Base-by-base conservation (phyloP, 2,329 filamentous ascomycete species). In the Aureobasidium pullulans region DNA sequence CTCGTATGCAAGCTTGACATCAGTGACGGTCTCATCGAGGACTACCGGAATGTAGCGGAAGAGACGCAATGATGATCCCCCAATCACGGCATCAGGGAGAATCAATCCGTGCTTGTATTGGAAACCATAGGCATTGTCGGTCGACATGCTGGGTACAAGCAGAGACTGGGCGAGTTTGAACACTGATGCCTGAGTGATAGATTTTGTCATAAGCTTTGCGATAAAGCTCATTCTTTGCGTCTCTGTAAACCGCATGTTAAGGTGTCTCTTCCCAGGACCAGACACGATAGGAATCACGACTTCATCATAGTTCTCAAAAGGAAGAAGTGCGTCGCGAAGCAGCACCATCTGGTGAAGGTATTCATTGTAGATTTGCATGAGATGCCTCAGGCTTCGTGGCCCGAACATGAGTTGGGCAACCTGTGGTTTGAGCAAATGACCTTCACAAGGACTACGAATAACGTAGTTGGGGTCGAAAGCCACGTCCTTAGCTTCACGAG, bases 141-240 rank as follows among this genome's bases (percentile, higher is more conserved):
- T 2, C 13, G 16, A 8, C 46, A 49, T 11, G 8, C 16, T 19
- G 5, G 29, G 44, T 4, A n/a, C 44, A 6, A 48, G 28, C 7
- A 49, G 31, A 7, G 8, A 15, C 4, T 49, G 46, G 5, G 31
- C 46, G 32, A 49, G 3, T 13, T 47, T 47, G 13, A 36, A 23
- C 2, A 57, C 40, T 4, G 53, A 34, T 10, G 16, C 29, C 3
- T 57, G 53, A 15, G 53, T 46, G 4, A 31, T 46, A n/a, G 10
- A 28, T 3, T 57, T 57, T 31, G 53, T 57, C 53, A 47, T 47
- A 39, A 57, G 53, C 40, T 57, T 40, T 2, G 53, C 40, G 16
- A 57, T 44, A 6, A 57, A 57, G 40, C 23, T 47, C 53, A 28
- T 28, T 15, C 53, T 13, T 1, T 31, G 2, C 7, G 53, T 6